Conservation (phyloP, 2,329 filamentous ascomycete species). For the Diplodia seriata region DNA sequence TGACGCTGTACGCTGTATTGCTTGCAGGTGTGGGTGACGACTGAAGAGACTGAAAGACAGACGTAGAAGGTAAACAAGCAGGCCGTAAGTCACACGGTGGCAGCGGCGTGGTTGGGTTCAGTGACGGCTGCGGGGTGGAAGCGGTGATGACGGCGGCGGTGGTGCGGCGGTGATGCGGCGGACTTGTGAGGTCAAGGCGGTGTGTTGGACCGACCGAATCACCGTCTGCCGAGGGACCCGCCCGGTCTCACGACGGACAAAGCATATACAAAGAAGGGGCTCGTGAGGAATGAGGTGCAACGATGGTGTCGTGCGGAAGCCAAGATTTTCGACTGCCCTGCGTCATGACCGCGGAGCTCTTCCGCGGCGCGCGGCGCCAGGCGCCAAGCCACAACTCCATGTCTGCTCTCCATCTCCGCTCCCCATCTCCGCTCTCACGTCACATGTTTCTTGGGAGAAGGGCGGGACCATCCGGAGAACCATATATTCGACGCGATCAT, state of each 20-base stretch:
- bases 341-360: slow-evolving; percentile 17
- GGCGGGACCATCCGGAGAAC: background rate
- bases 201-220: slow-evolving; percentile 12
- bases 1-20: background rate
- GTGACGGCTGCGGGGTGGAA: background rate
- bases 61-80: background rate
- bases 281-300: background rate
- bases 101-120: no score
- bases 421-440: background rate
- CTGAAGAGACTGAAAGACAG: background rate
- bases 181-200: slow-evolving; percentile 4
- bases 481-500: slow-evolving; percentile 16
- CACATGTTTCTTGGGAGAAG: background rate
- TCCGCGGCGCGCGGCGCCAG: slow-evolving; percentile 9
- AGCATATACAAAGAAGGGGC: background rate
- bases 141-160: background rate
- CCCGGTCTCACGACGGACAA: background rate
- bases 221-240: background rate
- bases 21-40: background rate
- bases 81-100: no score
- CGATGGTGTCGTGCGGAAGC: background rate
- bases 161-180: slow-evolving; percentile 1
- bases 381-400: slow-evolving; percentile 10
- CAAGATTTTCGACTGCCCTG: slow-evolving; percentile 15
- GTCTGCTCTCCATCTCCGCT: background rate